Evolutionary conservation across 73 alveolate species (phyloP).

Genomic region (Paramecium tetraurelia): DNA sequence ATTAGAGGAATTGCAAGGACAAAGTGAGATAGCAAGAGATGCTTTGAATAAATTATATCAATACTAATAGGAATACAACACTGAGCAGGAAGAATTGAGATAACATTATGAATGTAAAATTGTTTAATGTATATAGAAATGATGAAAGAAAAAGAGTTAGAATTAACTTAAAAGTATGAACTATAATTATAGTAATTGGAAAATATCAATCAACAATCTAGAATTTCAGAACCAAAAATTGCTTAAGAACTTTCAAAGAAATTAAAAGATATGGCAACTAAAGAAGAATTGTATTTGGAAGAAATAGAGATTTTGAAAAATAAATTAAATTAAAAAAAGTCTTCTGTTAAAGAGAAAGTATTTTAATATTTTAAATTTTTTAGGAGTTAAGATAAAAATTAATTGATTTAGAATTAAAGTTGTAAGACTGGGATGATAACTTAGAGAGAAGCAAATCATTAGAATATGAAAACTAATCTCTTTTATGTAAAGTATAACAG

Average conservation of each 20-base stretch:
- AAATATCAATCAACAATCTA: background rate
- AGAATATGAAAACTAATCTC: background rate
- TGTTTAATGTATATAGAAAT: background rate
- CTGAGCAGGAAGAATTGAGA: background rate
- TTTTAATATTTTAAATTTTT: background rate
- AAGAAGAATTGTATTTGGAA: slow-evolving; percentile 21
- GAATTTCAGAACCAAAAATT: background rate
- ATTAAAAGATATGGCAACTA: background rate
- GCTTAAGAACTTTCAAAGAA: background rate
- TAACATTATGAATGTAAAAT: background rate
- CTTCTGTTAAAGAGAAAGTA: background rate
- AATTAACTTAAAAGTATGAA: background rate
- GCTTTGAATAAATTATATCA: slow-evolving; percentile 30
- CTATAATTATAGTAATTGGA: background rate
- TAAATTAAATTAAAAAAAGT: background rate
- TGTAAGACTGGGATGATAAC: background rate
- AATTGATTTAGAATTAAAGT: background rate
- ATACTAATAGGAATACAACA: background rate
- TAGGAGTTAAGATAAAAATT: slow-evolving; percentile 52
- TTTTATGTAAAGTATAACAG: background rate
- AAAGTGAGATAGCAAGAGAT: slow-evolving; percentile 2
- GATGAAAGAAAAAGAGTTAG: background rate
- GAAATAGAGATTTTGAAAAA: slow-evolving; percentile 30
- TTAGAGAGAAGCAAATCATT: background rate
- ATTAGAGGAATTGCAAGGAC: slow-evolving; percentile 2